phyloP scores from a whole-genome alignment of 2,329 filamentous ascomycete species.

The Grosmannia serpens region DNA sequence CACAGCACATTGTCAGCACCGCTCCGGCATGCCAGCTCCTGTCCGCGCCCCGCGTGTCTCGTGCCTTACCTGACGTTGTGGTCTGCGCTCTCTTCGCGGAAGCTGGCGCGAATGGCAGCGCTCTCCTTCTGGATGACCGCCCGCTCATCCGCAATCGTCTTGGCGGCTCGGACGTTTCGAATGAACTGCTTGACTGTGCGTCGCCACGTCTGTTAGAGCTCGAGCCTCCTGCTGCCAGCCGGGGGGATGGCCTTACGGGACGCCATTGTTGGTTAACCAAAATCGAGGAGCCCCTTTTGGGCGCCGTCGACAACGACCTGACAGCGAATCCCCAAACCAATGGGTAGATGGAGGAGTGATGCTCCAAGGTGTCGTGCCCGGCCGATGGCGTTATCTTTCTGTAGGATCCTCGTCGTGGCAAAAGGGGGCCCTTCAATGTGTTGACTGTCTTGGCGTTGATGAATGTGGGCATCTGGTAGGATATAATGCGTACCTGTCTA shows the following conservation, averaged over 20 bases:
- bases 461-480: background rate
- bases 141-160: conserved; percentile 97
- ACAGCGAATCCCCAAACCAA: background rate
- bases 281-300: conserved; percentile 6
- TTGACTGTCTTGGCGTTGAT: conserved; percentile 1
- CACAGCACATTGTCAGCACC: conserved; percentile 10
- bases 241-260: conserved; percentile 9
- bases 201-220: background rate
- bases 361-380: background rate
- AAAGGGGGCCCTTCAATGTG: background rate
- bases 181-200: conserved; percentile 97
- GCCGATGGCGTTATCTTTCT: background rate
- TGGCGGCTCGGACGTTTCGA: conserved; percentile 94
- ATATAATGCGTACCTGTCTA: conserved; percentile 1
- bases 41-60: background rate
- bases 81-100: conserved; percentile 91
- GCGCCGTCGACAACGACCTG: background rate
- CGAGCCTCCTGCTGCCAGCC: background rate
- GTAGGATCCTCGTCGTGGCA: background rate
- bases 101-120: conserved; percentile 92
- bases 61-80: conserved; percentile 64
- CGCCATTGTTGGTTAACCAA: conserved; percentile 6
- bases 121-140: conserved; percentile 99
- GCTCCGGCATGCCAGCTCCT: background rate
- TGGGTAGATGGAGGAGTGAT: background rate